Conservation (phyloP, 345 rosid genomes). For the Linum tenue region DNA sequence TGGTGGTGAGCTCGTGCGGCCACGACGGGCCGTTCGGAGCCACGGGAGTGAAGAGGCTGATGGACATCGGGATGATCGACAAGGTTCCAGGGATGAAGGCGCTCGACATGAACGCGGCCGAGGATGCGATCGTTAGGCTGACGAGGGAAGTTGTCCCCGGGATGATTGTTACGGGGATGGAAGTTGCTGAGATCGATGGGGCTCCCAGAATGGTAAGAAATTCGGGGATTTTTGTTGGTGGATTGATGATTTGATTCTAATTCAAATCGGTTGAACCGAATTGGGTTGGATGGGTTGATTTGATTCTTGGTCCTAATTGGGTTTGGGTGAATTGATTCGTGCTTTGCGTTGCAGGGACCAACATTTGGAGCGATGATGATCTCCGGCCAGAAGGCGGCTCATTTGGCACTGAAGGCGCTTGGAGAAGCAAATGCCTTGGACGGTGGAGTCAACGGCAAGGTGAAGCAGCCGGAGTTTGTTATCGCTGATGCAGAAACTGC, state of each 20-base stretch:
- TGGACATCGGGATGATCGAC: conserved; percentile 76
- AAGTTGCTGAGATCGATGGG: conserved; percentile 95
- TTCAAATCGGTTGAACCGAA: too few species aligned
- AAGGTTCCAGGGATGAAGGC: conserved; percentile 87
- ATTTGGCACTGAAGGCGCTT: conserved; percentile 61
- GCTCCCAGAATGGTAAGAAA: conserved; percentile 71
- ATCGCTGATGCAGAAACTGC: conserved; percentile 44
- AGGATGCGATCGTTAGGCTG: conserved; percentile 80
- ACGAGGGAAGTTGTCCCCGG: conserved; percentile 86
- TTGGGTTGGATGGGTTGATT: neutral
- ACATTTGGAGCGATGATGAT: conserved; percentile 98
- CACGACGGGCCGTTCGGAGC: conserved; percentile 95
- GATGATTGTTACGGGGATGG: conserved; percentile 92
- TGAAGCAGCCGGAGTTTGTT: conserved; percentile 39
- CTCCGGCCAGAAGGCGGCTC: conserved; percentile 93
- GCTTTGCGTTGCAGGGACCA: conserved; percentile 50
- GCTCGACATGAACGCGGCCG: conserved; percentile 78
- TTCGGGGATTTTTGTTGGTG: too few species aligned
- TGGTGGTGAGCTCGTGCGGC: conserved; percentile 92
- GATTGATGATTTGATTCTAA: too few species aligned
- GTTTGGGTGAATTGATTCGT: too few species aligned
- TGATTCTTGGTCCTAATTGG: too few species aligned
- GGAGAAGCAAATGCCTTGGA: conserved; percentile 66
- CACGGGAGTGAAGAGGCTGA: conserved; percentile 84
- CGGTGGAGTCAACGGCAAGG: conserved; percentile 26